phyloP scores from a whole-genome alignment of 768 basidiomycete species.

The Pleurotus eryngii region DNA sequence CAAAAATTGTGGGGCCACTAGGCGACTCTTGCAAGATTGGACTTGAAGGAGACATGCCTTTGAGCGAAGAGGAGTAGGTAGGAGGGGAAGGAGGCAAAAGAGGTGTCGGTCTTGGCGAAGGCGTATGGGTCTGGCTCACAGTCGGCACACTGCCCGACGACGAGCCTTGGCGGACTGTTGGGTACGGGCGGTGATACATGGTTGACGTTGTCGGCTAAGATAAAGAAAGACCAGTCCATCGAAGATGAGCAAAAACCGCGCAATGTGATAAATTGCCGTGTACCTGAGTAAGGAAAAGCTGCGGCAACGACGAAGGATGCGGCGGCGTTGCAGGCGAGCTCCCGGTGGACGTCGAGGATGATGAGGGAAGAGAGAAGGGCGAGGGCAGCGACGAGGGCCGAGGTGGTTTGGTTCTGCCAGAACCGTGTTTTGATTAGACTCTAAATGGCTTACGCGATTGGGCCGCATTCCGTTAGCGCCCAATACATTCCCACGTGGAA shows the following conservation, averaged over 20 bases:
- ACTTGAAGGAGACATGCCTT: not conserved
- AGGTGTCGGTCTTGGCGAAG: slow-evolving; percentile 2
- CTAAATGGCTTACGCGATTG: not conserved
- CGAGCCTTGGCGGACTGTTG: slow-evolving; percentile 9
- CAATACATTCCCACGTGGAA: slow-evolving; percentile 5
- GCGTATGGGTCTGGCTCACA: not conserved
- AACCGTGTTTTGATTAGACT: slow-evolving; percentile 3
- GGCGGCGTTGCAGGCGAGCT: not conserved
- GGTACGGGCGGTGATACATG: slow-evolving; percentile 11
- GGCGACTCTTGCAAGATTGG: not conserved
- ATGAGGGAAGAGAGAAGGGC: slow-evolving; percentile 1
- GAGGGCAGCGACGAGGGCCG: not conserved
- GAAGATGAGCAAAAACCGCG: slow-evolving; percentile 3
- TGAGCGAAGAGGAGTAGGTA: slow-evolving; percentile 3
- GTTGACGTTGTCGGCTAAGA: not conserved
- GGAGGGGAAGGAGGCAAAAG: not conserved
- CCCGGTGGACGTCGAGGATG: slow-evolving; percentile 1
- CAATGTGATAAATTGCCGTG: slow-evolving; percentile 1
- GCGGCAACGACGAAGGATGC: not conserved
- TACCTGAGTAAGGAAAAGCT: not conserved
- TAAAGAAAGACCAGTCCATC: not conserved
- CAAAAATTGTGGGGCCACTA: slow-evolving; percentile 53
- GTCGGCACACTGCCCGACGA: slow-evolving; percentile 8
- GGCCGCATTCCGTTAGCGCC: not conserved
- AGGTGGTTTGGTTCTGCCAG: not conserved